A percentile compares a stretch with the other conserved stretches of the same genome.
phyloP scores from a whole-genome alignment of 305 asterid species.

The Fraxinus sp. region DNA sequence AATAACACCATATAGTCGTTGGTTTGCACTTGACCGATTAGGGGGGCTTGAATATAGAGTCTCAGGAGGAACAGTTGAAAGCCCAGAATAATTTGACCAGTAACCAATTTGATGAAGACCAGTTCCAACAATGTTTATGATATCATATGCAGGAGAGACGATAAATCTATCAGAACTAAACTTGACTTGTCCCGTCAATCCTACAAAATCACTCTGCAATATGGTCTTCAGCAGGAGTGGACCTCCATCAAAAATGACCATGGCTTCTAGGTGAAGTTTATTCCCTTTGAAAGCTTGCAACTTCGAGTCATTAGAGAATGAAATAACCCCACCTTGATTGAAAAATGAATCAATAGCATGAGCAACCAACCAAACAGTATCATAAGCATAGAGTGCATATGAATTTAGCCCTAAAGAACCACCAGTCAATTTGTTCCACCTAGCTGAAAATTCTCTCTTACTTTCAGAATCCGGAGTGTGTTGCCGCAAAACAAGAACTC shows the following conservation, averaged over 20 bases:
- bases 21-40: constrained; percentile 37
- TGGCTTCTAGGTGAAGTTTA: constrained; percentile 42
- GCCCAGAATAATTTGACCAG: constrained; percentile 53
- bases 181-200: constrained; percentile 45
- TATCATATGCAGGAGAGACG: constrained; percentile 44
- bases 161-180: constrained; percentile 37
- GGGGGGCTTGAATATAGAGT: constrained; percentile 30
- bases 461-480: constrained; percentile 43
- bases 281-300: constrained; percentile 31
- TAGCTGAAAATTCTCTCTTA: constrained; percentile 32
- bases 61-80: constrained; percentile 48
- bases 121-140: constrained; percentile 47
- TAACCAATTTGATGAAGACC: constrained; percentile 45
- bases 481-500: constrained; percentile 43
- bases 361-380: constrained; percentile 52
- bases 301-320: constrained; percentile 42
- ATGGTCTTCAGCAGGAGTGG: constrained; percentile 34
- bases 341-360: constrained; percentile 44
- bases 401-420: constrained; percentile 42
- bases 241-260: constrained; percentile 51
- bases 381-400: constrained; percentile 45
- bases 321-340: constrained; percentile 41
- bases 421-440: constrained; percentile 38
- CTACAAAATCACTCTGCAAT: constrained; percentile 42
- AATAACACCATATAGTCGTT: constrained; percentile 33